Evolutionary conservation across 768 basidiomycete genomes (phyloP), one percentile per base, ranked within the genome.

Genomic region (Mycena epipterygia): DNA sequence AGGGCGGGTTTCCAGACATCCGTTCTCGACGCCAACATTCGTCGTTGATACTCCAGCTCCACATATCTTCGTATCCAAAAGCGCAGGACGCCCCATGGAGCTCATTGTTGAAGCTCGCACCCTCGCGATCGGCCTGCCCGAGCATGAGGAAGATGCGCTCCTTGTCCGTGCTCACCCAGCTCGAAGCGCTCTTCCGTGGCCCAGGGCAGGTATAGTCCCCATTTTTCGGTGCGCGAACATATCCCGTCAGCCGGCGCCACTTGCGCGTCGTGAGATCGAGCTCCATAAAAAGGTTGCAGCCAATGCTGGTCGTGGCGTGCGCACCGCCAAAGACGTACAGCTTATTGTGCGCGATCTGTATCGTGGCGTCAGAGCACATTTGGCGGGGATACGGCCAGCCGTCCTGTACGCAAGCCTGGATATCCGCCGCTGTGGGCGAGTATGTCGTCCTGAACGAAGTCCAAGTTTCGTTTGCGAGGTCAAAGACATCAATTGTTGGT

Each of bases 241-340:
- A 69, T 5, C 80, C 80, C 30, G 25, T 70, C 8, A 71, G 48
- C 17, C 78, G 64, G 37, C 71, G 71, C 83, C 84, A 85, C 33
- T 70, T 73, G 41, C 37, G 35, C 39, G 62, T 70, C 55, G 16
- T 21, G 2, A 70, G 37, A 23, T 64, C 67, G 69, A 85, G 76
- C n/a, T 77, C 80, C 73, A 81, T 80, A 75, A 85, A 79, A 33
- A 82, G 68, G 70, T 85, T 83, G 60, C 79, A 79, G 11, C 83
- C 84, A 49, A 84, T 74, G 16, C 60, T 70, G 19, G 74, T 77
- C 19, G 41, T 68, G n/a, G 60, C 51, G 62, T 82, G 79, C 5
- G 72, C 73, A 5, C 84, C 85, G 5, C 82, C 83, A 65, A 86
- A 85, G 13, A 85, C 78, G 63, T 84, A 83, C 1, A 86, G 63